Conservation (phyloP, 176 grass and related monocot species). For the Puccinellia tenuiflora region DNA sequence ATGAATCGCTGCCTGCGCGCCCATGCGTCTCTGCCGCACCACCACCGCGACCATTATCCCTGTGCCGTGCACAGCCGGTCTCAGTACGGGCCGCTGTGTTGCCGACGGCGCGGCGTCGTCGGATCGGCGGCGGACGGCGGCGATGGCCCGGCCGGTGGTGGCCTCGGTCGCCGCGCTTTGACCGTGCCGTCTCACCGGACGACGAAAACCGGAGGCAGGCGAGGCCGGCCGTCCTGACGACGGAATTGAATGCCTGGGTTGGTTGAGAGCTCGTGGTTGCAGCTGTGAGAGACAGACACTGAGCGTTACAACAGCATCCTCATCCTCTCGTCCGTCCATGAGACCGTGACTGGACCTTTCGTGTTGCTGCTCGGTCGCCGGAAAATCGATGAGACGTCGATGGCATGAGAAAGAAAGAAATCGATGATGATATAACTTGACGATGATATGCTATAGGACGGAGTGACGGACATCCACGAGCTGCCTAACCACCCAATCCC, state of each 20-base stretch:
- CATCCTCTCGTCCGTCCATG: background rate
- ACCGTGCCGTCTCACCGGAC: background rate
- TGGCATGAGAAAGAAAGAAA: too few relatives aligned
- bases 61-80: background rate
- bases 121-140: background rate
- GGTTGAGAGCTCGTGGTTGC: background rate
- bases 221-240: background rate
- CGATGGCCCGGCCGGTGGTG: background rate
- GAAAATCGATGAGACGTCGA: too few relatives aligned
- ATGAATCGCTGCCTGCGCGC: background rate
- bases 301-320: background rate
- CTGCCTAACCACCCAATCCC: too few relatives aligned
- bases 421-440: too few relatives aligned
- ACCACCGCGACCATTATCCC: background rate
- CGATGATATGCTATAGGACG: too few relatives aligned
- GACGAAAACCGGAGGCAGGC: background rate
- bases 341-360: background rate
- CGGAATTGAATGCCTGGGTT: background rate
- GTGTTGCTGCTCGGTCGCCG: background rate
- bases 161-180: slow-evolving; percentile 1
- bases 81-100: too few relatives aligned
- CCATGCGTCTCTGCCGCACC: background rate
- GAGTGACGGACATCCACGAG: too few relatives aligned
- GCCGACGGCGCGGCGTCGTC: background rate
- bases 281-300: background rate